These are phyloP conservation scores for Lycium barbarum DNA, from an alignment of 257 asterid genomes.

Conservation along the genomic window DNA sequence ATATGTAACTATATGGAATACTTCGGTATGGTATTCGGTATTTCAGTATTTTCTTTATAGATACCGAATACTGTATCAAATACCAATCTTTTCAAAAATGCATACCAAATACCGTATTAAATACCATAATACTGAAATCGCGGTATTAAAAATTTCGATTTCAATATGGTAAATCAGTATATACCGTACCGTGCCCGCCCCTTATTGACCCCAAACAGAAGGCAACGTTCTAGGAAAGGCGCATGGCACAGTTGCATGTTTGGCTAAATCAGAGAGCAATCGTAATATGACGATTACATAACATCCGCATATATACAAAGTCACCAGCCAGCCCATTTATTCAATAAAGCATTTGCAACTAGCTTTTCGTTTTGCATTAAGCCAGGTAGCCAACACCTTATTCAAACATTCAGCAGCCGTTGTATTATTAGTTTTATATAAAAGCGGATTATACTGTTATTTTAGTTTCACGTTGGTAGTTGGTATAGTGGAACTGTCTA, in stretches of 20 bases:
- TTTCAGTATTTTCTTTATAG: too few species aligned
- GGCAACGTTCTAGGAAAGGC: neutral
- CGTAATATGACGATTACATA: neutral
- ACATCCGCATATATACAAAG: neutral
- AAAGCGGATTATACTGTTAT: neutral
- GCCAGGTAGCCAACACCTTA: neutral
- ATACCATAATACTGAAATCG: too few species aligned
- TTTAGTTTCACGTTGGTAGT: neutral
- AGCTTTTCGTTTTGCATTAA: neutral
- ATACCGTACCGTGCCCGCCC: too few species aligned
- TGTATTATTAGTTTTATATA: neutral
- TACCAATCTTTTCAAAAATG: too few species aligned
- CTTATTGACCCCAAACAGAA: neutral
- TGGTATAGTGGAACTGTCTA: neutral
- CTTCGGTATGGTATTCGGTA: too few species aligned
- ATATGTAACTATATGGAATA: too few species aligned
- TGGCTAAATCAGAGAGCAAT: neutral
- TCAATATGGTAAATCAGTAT: too few species aligned
- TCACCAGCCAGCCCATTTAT: neutral
- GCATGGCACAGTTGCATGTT: neutral
- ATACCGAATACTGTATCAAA: too few species aligned
- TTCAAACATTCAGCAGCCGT: neutral
- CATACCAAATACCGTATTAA: too few species aligned
- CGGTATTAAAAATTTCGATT: too few species aligned
- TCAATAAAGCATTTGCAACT: neutral